These are phyloP conservation scores for Rutstroemia sp. DNA, from an alignment of 2,329 filamentous ascomycete genomes.

Conservation along the genomic window DNA sequence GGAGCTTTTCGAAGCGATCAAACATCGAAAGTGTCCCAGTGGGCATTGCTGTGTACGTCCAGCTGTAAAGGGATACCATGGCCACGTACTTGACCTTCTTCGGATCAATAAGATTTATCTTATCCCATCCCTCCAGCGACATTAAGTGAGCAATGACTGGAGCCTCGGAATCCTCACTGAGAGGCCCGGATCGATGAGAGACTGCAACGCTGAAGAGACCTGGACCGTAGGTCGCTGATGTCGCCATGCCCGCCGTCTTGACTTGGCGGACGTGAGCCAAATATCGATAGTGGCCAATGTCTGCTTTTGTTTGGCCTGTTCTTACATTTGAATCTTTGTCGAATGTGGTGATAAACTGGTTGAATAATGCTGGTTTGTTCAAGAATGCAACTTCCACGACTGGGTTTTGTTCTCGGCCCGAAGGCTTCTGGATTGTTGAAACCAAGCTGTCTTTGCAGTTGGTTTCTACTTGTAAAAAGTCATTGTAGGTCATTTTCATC, in stretches of 20 bases:
- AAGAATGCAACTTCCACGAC: too few relatives aligned
- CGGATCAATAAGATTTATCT: slow-evolving; percentile 9
- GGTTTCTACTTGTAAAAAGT: too few relatives aligned
- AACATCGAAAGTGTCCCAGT: slow-evolving; percentile 11
- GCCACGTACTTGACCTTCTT: not conserved
- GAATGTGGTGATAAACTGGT: too few relatives aligned
- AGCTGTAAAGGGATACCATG: slow-evolving; percentile 33
- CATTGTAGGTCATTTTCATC: too few relatives aligned
- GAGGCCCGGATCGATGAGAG: slow-evolving; percentile 29
- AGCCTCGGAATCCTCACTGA: slow-evolving; percentile 23
- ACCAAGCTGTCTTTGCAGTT: too few relatives aligned
- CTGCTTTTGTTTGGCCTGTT: not conserved
- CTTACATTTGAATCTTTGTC: not conserved
- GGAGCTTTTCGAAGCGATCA: not conserved
- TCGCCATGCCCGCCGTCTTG: slow-evolving; percentile 33
- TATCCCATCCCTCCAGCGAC: slow-evolving; percentile 32
- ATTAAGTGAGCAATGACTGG: slow-evolving; percentile 33
- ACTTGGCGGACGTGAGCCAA: slow-evolving; percentile 36
- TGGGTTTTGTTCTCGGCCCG: too few relatives aligned
- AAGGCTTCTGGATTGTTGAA: too few relatives aligned
- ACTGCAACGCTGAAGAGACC: slow-evolving; percentile 33
- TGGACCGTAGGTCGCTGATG: slow-evolving; percentile 30
- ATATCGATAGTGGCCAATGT: slow-evolving; percentile 15
- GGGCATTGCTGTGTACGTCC: slow-evolving; percentile 34
- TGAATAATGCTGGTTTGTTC: too few relatives aligned